Evolutionary conservation across 805 yeast species (phyloP).

Genomic region (Kregervanrija fluxuum): DNA sequence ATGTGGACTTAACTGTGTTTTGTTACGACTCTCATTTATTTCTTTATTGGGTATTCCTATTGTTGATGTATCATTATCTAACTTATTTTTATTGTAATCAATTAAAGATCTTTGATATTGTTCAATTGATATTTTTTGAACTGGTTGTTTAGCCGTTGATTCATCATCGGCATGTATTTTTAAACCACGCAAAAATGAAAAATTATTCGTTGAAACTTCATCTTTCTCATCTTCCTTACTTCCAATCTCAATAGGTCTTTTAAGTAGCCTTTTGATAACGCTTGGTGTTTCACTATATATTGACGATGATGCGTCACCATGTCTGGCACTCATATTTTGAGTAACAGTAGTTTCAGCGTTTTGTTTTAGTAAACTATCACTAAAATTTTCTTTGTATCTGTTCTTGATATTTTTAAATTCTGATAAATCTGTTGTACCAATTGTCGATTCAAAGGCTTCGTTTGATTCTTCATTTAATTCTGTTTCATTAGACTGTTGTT

Average conservation of each 20-base stretch:
- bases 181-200: background rate
- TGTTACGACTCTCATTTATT: background rate
- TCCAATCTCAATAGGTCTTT: background rate
- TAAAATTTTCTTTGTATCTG: constrained; percentile 10
- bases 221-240: background rate
- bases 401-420: constrained; percentile 6
- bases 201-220: background rate
- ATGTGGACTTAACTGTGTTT: constrained; percentile 1
- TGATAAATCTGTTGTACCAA: constrained; percentile 1
- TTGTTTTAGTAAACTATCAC: background rate
- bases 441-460: background rate
- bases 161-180: constrained; percentile 5
- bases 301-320: no score
- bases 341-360: background rate
- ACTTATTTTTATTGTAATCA: no score
- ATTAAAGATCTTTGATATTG: background rate
- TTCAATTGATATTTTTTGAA: background rate
- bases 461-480: background rate
- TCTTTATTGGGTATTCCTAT: no score
- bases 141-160: constrained; percentile 6
- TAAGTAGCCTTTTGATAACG: no score
- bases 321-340: background rate
- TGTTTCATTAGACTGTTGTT: background rate
- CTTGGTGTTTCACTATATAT: no score
- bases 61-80: no score